Percentiles rank a stretch among this genome's conserved stretches.
phyloP scores from a whole-genome alignment of 2,329 filamentous ascomycete genomes.

The Talaromyces rugulosus region DNA sequence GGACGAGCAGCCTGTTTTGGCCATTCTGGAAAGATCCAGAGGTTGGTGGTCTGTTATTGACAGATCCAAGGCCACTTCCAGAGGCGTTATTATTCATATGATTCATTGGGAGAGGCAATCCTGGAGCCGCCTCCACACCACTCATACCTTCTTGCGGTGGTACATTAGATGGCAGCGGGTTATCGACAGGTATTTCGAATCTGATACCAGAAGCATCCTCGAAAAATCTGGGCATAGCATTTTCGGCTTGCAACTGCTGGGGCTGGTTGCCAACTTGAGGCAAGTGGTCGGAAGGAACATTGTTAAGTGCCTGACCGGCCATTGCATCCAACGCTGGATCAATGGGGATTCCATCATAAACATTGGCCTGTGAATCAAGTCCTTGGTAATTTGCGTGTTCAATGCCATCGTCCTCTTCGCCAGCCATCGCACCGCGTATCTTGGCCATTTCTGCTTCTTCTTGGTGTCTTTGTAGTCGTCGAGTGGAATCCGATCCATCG shows the following conservation, averaged over 20 bases:
- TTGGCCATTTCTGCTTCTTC: slow-evolving; percentile 53
- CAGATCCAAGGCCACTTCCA: background rate
- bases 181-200: slow-evolving; percentile 27
- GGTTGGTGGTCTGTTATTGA: background rate
- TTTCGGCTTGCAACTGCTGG: slow-evolving; percentile 13
- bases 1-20: slow-evolving; percentile 10
- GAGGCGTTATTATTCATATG: background rate
- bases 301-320: background rate
- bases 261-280: slow-evolving; percentile 5
- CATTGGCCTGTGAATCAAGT: slow-evolving; percentile 7
- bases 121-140: background rate
- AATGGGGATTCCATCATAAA: slow-evolving; percentile 34
- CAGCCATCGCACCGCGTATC: slow-evolving; percentile 41
- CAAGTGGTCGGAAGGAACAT: slow-evolving; percentile 12
- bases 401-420: slow-evolving; percentile 43
- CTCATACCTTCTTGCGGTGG: background rate
- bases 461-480: slow-evolving; percentile 44
- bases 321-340: slow-evolving; percentile 36
- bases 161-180: background rate
- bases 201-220: slow-evolving; percentile 30
- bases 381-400: slow-evolving; percentile 14
- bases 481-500: slow-evolving; percentile 45
- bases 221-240: slow-evolving; percentile 24
- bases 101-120: background rate
- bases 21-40: background rate